Percentiles rank a stretch among this genome's conserved stretches.
These are phyloP conservation scores for Gnetum montanum DNA, from an alignment of 75 land plant species.

Conservation along the genomic window DNA sequence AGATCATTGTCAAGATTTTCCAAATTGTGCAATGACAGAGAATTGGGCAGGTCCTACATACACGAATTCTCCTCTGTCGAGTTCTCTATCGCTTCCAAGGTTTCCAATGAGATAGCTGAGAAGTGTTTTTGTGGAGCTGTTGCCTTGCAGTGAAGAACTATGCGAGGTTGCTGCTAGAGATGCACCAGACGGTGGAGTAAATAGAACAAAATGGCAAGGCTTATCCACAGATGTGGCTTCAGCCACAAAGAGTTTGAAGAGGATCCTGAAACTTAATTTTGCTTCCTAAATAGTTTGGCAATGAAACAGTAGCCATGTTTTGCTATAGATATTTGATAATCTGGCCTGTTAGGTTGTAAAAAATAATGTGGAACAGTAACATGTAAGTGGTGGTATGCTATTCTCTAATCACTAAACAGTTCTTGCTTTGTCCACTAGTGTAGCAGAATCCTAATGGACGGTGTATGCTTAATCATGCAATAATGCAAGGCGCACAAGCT, in stretches of 20 bases:
- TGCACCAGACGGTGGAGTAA: background rate
- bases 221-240: constrained; percentile 13
- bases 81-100: constrained; percentile 69
- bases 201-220: background rate
- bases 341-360: too few species aligned
- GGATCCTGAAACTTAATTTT: constrained; percentile 55
- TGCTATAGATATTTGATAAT: too few species aligned
- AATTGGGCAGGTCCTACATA: constrained; percentile 79
- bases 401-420: too few species aligned
- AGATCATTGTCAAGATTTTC: background rate
- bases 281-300: constrained; percentile 2
- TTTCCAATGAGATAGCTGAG: constrained; percentile 44
- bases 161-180: constrained; percentile 11
- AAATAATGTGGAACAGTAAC: too few species aligned
- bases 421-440: too few species aligned
- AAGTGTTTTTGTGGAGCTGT: constrained; percentile 37
- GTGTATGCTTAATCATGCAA: too few species aligned
- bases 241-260: constrained; percentile 38
- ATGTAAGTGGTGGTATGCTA: too few species aligned
- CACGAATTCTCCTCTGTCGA: constrained; percentile 75
- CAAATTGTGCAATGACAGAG: constrained; percentile 19
- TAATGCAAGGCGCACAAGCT: too few species aligned
- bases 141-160: constrained; percentile 2
- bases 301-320: too few species aligned
- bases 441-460: too few species aligned